Percentiles rank a stretch among this genome's conserved stretches.
Conservation (phyloP, 1,284 basidiomycete species). For the Ganoderma meredithae region DNA sequence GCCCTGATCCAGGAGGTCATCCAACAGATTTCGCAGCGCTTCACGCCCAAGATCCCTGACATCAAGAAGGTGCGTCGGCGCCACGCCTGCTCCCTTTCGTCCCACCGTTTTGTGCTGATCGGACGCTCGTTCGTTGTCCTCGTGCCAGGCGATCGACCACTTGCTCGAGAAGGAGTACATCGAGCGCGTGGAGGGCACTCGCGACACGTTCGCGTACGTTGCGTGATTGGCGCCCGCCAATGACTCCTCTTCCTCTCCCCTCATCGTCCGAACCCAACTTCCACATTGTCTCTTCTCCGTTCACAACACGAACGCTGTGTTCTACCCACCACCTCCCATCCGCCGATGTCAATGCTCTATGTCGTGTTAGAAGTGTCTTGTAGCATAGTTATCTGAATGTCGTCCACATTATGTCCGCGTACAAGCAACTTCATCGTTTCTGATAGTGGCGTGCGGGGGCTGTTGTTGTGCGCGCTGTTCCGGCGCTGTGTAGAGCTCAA, state of each 20-base stretch:
- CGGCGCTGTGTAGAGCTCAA: background rate
- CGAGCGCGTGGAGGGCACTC: conserved; percentile 87
- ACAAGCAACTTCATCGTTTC: background rate
- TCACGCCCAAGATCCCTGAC: conserved; percentile 90
- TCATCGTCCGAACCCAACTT: background rate
- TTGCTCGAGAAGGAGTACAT: conserved; percentile 98
- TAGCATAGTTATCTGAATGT: conserved; percentile 35
- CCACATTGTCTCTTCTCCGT: background rate
- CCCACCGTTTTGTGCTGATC: background rate
- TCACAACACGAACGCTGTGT: background rate
- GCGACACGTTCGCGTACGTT: conserved; percentile 82
- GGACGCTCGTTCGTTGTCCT: conserved; percentile 7
- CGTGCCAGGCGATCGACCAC: conserved; percentile 89
- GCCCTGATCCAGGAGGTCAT: conserved; percentile 95
- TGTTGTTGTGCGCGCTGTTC: background rate
- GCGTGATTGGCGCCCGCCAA: conserved; percentile 48
- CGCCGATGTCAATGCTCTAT: conserved; percentile 28
- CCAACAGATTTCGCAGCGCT: conserved; percentile 88
- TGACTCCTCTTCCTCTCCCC: background rate
- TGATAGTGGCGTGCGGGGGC: conserved; percentile 6
- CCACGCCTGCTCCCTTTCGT: conserved; percentile 9
- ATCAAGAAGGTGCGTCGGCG: conserved; percentile 78
- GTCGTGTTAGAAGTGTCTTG: conserved; percentile 37
- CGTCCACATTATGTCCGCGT: conserved; percentile 7
- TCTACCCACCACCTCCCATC: conserved; percentile 2